Evolutionary conservation across 805 yeast species (phyloP), one percentile per base, ranked within the genome.

Genomic region (Saccharomycopsis malanga): DNA sequence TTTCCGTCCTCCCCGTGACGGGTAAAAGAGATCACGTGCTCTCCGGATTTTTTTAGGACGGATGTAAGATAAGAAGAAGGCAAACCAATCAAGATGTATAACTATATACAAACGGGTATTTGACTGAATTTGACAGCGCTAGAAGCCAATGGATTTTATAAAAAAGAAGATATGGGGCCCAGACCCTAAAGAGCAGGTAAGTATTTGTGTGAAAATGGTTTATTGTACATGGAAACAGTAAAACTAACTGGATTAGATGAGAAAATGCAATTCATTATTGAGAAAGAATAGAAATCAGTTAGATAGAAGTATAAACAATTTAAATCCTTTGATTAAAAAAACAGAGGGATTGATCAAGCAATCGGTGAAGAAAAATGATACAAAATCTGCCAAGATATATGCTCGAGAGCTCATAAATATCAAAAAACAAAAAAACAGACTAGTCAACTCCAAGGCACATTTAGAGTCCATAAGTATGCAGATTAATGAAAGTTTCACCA

Each of bases 81-180:
- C 20, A 22, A 38, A 22, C 29, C 15, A 15, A 23, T 21, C 15
- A 4, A 10, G 5, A 38, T 22, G 20, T 15, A 12, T 4, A 18
- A 3, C 15, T n/a, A n/a, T n/a, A n/a, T n/a, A n/a, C n/a, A n/a
- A n/a, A n/a, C n/a, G n/a, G n/a, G n/a, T n/a, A n/a, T n/a, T n/a
- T n/a, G n/a, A n/a, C n/a, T n/a, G 15, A 38, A 10, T 22, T 38
- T 38, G 18, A 10, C 23, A 12, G n/a, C n/a, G n/a, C n/a, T n/a
- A n/a, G n/a, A n/a, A n/a, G n/a, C n/a, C n/a, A 21, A 91, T 91
- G 98, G 87, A 91, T 60, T 83, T 72, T 61, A 63, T 91, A 29
- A 89, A 87, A 67, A 81, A 82, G 61, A 85, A 89, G 3, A 81
- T 91, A 34, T 91, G 94, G 83, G 98, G 98, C 0, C 97, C 98